Conservation (phyloP, 2,329 filamentous ascomycete genomes). For the Teratosphaeriaceae sp. region DNA sequence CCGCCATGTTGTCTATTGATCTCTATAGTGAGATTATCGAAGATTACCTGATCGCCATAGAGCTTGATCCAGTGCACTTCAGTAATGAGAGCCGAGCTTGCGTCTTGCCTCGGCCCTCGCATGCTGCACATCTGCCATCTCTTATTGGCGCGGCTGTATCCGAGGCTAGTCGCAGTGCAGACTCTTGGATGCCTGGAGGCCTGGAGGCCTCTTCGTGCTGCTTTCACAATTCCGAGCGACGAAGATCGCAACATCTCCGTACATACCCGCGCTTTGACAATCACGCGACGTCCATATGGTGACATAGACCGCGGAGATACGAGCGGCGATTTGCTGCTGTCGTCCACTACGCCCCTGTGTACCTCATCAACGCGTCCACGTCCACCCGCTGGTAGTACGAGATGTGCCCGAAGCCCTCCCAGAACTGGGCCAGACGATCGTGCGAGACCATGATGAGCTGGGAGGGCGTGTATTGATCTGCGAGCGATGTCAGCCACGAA, state of each 20-base stretch:
- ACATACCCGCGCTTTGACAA: no score
- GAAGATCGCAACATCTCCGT: not conserved
- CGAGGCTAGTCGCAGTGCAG: no score
- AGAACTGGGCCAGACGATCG: constrained; percentile 75
- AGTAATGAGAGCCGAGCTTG: no score
- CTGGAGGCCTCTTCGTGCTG: no score
- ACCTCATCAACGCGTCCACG: constrained; percentile 31
- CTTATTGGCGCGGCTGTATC: no score
- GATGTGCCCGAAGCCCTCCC: constrained; percentile 54
- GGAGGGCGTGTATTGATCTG: constrained; percentile 64
- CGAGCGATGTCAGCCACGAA: not conserved
- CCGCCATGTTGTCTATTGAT: constrained; percentile 4
- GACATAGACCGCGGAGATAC: not conserved
- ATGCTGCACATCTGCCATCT: no score
- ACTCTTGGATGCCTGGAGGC: not conserved
- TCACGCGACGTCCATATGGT: not conserved
- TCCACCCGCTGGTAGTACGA: constrained; percentile 44
- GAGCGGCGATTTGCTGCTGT: not conserved
- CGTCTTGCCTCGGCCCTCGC: no score
- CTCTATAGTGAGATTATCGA: no score
- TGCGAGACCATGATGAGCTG: constrained; percentile 73
- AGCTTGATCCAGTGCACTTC: no score
- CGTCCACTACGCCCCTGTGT: not conserved
- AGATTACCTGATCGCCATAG: no score
- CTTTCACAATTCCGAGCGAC: not conserved